These are phyloP conservation scores for Aspergillus sp. DNA, from an alignment of 2,329 filamentous ascomycete species.

Conservation along the genomic window DNA sequence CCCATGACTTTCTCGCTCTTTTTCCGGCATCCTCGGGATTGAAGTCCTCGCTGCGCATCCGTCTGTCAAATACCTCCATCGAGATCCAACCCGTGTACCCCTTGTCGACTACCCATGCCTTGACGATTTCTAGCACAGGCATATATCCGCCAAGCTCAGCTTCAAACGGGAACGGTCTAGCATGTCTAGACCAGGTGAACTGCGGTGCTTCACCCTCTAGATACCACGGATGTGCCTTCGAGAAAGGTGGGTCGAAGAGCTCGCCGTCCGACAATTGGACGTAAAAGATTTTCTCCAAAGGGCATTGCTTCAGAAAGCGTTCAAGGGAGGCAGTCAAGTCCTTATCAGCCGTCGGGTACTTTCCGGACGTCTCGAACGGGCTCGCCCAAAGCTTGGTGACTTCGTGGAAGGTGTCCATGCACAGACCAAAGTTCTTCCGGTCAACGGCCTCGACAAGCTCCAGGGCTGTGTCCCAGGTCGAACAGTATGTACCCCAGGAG, in stretches of 20 bases:
- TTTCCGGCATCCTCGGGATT: conserved; percentile 19
- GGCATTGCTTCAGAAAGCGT: conserved; percentile 21
- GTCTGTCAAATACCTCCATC: conserved; percentile 35
- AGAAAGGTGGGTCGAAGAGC: conserved; percentile 33
- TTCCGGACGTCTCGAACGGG: conserved; percentile 25
- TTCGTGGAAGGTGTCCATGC: conserved; percentile 42
- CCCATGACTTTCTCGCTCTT: conserved; percentile 23
- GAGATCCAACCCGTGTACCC: conserved; percentile 36
- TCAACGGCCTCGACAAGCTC: conserved; percentile 29
- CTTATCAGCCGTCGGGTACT: conserved; percentile 23
- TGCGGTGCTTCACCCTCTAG: conserved; percentile 29
- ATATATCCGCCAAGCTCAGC: conserved; percentile 27
- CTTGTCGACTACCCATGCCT: conserved; percentile 32
- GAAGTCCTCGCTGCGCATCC: conserved; percentile 26
- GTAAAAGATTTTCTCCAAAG: conserved; percentile 37
- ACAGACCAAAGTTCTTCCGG: conserved; percentile 40
- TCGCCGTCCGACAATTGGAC: conserved; percentile 42
- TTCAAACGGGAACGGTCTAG: conserved; percentile 36
- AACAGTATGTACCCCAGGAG: conserved; percentile 36
- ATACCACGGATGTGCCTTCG: conserved; percentile 32
- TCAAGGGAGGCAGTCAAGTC: conserved; percentile 27
- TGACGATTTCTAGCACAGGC: conserved; percentile 30
- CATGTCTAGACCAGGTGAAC: conserved; percentile 34
- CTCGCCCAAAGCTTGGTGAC: conserved; percentile 37
- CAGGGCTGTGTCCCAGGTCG: conserved; percentile 37